Evolutionary conservation across 2,329 filamentous ascomycete species (phyloP), one percentile per base, ranked within the genome.

Genomic region (Aspergillus fumigatus): DNA sequence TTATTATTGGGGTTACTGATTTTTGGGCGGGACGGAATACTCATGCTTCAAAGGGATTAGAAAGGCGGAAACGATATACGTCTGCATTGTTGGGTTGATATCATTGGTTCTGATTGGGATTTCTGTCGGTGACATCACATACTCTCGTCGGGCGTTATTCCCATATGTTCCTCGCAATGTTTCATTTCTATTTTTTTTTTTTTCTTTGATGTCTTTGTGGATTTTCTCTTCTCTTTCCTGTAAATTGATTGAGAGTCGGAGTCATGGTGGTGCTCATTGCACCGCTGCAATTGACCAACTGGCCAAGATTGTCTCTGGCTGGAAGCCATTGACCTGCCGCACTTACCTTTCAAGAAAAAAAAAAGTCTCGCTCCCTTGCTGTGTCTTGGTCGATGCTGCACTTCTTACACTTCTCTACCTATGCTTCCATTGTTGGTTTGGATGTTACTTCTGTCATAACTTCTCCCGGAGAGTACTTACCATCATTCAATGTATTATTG

Each of bases 1-100:
- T 64, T 67, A 55, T 60, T 65, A 65, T 65, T 64, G 58, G 55
- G 57, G 51, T 60, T 61, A 48, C 52, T 59, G 58, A 58, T 60
- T 63, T 63, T 62, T 63, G 70, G 70, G 64, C 63, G 69, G 70
- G 68, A 67, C 64, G 69, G 70, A 65, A 68, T 64, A 67, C 52
- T 68, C 62, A 63, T 67, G 59, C 66, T 70, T 68, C 68, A 65
- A 59, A 68, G 67, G 70, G 67, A 70, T 72, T 75, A 75, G 73
- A 70, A 66, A 73, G 72, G 71, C 70, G 73, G 73, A 72, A 74
- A 75, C 70, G 73, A 75, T 73, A 74, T 69, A 75, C 71, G 72
- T 75, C 69, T 75, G 72, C 73, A 75, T 75, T 70, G 67, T 64
- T 70, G 73, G 70, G 71, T 68, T 64, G 67, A 62, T 71, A 67